Percentiles rank a stretch among this genome's conserved stretches.
phyloP scores from a whole-genome alignment of 2,329 filamentous ascomycete genomes.

The Ciborinia camelliae region DNA sequence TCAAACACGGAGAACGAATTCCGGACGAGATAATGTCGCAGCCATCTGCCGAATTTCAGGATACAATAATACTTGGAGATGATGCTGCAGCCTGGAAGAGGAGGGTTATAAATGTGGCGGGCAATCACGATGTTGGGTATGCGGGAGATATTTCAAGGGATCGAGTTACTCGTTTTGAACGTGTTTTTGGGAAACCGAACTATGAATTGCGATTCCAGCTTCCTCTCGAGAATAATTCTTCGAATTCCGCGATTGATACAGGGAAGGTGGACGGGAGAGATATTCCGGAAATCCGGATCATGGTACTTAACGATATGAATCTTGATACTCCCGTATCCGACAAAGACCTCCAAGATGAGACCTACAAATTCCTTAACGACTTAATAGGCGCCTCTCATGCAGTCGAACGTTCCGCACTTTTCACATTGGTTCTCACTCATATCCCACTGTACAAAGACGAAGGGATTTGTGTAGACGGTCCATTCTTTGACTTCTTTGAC shows the following conservation, averaged over 20 bases:
- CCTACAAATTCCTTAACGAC: constrained; percentile 72
- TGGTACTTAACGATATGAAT: constrained; percentile 91
- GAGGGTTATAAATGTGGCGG: constrained; percentile 82
- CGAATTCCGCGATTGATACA: constrained; percentile 39
- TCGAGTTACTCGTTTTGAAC: constrained; percentile 77
- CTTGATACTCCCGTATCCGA: constrained; percentile 78
- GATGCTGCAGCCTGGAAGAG: constrained; percentile 62
- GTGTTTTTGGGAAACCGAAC: constrained; percentile 80
- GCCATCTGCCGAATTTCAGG: constrained; percentile 41
- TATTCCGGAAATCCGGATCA: constrained; percentile 69
- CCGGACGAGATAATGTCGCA: constrained; percentile 53
- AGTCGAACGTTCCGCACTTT: constrained; percentile 60
- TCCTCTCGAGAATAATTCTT: constrained; percentile 39
- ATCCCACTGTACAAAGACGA: constrained; percentile 82
- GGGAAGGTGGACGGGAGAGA: constrained; percentile 47
- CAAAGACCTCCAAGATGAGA: constrained; percentile 65
- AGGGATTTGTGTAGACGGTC: constrained; percentile 79
- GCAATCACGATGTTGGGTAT: constrained; percentile 97
- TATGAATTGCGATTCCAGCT: constrained; percentile 79
- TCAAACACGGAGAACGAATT: constrained; percentile 64
- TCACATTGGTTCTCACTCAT: constrained; percentile 86
- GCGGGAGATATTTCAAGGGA: constrained; percentile 81
- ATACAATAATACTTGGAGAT: constrained; percentile 35
- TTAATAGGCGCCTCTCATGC: constrained; percentile 60
- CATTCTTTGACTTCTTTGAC: constrained; percentile 75